Conservation (phyloP, 148 eudicot species). For the Silene uniflora region DNA sequence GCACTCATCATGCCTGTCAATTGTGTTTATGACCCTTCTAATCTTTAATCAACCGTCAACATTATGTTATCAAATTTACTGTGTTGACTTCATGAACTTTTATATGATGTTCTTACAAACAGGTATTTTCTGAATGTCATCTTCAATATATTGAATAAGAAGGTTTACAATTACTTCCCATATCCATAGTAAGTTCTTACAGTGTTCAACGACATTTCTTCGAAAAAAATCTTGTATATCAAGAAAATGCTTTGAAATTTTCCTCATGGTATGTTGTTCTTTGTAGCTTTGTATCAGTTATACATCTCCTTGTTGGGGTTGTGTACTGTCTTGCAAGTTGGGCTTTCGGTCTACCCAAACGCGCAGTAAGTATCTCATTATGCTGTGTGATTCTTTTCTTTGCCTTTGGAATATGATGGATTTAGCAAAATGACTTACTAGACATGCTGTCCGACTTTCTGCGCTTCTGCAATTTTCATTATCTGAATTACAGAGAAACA, state of each 20-base stretch:
- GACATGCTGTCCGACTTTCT: too few relatives aligned
- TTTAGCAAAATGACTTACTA: too few relatives aligned
- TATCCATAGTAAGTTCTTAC: conserved; percentile 74
- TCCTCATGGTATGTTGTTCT: neutral
- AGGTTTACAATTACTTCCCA: conserved; percentile 97
- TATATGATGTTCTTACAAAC: neutral
- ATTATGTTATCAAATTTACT: neutral
- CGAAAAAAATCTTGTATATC: neutral
- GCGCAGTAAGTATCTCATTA: conserved; percentile 65
- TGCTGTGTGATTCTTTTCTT: neutral
- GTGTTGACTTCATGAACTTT: too few relatives aligned
- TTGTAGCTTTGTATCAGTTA: conserved; percentile 85
- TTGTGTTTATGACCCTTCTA: too few relatives aligned
- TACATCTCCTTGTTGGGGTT: conserved; percentile 84
- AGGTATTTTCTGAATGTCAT: conserved; percentile 97
- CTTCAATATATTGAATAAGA: conserved; percentile 97
- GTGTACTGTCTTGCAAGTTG: conserved; percentile 84
- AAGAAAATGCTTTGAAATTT: neutral
- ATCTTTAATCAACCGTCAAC: too few relatives aligned
- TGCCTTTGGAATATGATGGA: too few relatives aligned
- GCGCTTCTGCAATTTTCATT: too few relatives aligned
- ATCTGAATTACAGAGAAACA: too few relatives aligned
- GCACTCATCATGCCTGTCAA: too few relatives aligned
- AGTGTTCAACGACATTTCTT: neutral
- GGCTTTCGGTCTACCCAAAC: conserved; percentile 90